Percentiles rank a stretch among this genome's conserved stretches.
Evolutionary conservation across 2,329 filamentous ascomycete species (phyloP).

Genomic region (Neonectria punicea): DNA sequence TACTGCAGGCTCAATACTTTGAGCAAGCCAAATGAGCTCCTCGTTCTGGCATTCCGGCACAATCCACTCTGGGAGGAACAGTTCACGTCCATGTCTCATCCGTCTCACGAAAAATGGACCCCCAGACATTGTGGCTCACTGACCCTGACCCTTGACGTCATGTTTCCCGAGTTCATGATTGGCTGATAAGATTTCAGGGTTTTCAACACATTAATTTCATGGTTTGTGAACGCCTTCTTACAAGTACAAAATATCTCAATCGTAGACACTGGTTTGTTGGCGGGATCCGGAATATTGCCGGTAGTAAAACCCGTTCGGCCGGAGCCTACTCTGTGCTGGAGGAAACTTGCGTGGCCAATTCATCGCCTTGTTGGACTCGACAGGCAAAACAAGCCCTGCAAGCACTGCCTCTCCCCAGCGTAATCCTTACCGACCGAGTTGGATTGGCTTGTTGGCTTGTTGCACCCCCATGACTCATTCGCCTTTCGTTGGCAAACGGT

Average conservation of each 20-base stretch:
- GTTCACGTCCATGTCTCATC: constrained; percentile 12
- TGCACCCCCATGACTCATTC: background rate
- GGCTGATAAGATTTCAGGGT: constrained; percentile 28
- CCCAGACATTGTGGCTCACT: constrained; percentile 4
- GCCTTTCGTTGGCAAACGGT: constrained; percentile 9
- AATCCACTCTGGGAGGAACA: background rate
- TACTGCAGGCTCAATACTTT: background rate
- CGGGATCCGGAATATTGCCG: background rate
- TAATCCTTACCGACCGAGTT: constrained; percentile 28
- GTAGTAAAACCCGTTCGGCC: background rate
- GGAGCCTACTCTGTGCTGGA: background rate
- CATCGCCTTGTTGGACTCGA: background rate
- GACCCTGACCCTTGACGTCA: constrained; percentile 38
- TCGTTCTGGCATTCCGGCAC: background rate
- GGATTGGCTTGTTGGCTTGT: constrained; percentile 28
- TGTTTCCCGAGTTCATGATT: constrained; percentile 36
- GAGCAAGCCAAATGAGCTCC: background rate
- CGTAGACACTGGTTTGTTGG: background rate
- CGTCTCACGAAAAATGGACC: constrained; percentile 1
- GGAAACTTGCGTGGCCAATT: background rate
- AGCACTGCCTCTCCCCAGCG: constrained; percentile 14
- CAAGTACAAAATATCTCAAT: background rate
- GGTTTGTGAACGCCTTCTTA: constrained; percentile 11
- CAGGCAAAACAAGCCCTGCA: constrained; percentile 8
- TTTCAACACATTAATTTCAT: constrained; percentile 30